Percentiles rank a stretch among this genome's conserved stretches.
These are phyloP conservation scores for Mortierella sp. DNA, from an alignment of 371 early-diverging fungal species.

Conservation along the genomic window DNA sequence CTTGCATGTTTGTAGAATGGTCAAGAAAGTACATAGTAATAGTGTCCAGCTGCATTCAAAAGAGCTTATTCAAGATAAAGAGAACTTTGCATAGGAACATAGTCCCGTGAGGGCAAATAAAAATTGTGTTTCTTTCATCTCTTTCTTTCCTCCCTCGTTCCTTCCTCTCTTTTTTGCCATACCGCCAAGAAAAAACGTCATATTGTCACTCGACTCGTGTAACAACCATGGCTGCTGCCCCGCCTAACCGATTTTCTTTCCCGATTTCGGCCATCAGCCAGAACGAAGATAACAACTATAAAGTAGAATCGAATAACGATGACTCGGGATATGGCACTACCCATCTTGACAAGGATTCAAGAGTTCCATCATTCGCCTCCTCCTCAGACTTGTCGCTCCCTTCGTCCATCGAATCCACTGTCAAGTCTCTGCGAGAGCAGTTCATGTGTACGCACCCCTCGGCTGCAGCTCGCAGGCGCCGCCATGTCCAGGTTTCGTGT, in stretches of 20 bases:
- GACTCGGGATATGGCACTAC: slow-evolving; percentile 34
- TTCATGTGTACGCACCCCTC: slow-evolving; percentile 33
- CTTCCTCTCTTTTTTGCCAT: no score
- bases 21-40: slow-evolving; percentile 45
- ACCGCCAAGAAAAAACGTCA: not conserved
- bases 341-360: slow-evolving; percentile 14
- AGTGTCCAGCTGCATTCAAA: slow-evolving; percentile 46
- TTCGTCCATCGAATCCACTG: slow-evolving; percentile 1
- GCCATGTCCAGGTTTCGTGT: slow-evolving; percentile 28
- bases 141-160: not conserved
- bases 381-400: not conserved
- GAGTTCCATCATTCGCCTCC: slow-evolving; percentile 18
- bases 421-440: slow-evolving; percentile 28
- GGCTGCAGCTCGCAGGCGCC: slow-evolving; percentile 17
- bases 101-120: not conserved
- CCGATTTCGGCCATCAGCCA: not conserved
- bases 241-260: not conserved
- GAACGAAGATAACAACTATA: not conserved
- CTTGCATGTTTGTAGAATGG: slow-evolving; percentile 27
- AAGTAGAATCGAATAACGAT: not conserved
- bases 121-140: not conserved
- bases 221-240: not conserved
- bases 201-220: no score
- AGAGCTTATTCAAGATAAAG: slow-evolving; percentile 34
- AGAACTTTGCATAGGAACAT: slow-evolving; percentile 8